These are phyloP conservation scores for Boletellus emodensis DNA, from an alignment of 768 basidiomycete species.

Conservation along the genomic window DNA sequence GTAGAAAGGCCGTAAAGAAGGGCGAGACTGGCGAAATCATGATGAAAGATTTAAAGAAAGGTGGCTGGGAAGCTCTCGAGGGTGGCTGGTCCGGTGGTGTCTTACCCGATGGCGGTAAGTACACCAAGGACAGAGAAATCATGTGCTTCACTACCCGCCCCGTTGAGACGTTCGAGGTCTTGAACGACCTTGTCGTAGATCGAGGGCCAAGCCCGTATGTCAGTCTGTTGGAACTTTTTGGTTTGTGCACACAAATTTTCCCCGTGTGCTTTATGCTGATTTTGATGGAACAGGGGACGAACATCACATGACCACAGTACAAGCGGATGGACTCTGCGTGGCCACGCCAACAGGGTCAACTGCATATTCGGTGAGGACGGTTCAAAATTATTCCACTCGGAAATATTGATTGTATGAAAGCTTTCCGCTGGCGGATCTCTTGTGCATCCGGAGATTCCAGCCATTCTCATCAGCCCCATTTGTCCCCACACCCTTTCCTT, in stretches of 20 bases:
- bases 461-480: slow-evolving; percentile 93
- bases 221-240: slow-evolving; percentile 91
- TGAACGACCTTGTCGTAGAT: slow-evolving; percentile 98
- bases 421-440: slow-evolving; percentile 97
- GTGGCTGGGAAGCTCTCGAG: slow-evolving; percentile 96
- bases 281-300: slow-evolving; percentile 72
- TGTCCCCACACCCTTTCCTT: slow-evolving; percentile 99
- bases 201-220: slow-evolving; percentile 98
- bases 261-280: slow-evolving; percentile 3
- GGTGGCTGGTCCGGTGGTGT: slow-evolving; percentile 57
- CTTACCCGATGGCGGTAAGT: slow-evolving; percentile 42
- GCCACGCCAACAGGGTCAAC: slow-evolving; percentile 98
- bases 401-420: slow-evolving; percentile 30
- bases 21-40: slow-evolving; percentile 94
- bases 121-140: slow-evolving; percentile 87
- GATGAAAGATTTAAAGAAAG: slow-evolving; percentile 87
- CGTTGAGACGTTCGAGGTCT: slow-evolving; percentile 90
- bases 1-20: slow-evolving; percentile 83
- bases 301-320: slow-evolving; percentile 98
- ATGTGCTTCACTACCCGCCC: slow-evolving; percentile 97
- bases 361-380: slow-evolving; percentile 79
- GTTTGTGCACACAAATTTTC: slow-evolving; percentile 43
- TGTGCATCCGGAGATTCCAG: slow-evolving; percentile 96
- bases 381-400: background rate
- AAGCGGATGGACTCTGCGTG: slow-evolving; percentile 93